Percentiles rank a stretch among this genome's conserved stretches.
Evolutionary conservation across 2,329 filamentous ascomycete genomes (phyloP).

Genomic region (Aspergillus carbonarius): DNA sequence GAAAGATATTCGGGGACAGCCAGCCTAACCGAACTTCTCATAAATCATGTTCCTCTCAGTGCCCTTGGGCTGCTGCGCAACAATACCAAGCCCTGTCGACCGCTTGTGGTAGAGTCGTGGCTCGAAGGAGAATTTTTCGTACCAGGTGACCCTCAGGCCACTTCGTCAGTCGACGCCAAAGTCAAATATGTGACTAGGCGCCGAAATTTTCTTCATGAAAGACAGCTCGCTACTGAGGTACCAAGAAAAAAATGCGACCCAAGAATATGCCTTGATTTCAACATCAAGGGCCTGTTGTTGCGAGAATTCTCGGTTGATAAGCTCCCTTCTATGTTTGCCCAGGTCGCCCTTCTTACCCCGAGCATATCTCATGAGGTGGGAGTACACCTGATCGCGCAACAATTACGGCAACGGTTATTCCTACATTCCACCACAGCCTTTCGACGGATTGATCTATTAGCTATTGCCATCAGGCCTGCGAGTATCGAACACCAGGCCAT

Average conservation of each 20-base stretch:
- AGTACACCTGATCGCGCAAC: background rate
- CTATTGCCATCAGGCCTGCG: background rate
- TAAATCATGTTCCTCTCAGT: background rate
- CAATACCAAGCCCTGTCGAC: background rate
- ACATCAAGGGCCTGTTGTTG: background rate
- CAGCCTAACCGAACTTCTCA: background rate
- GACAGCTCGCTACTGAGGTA: background rate
- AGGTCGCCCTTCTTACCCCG: background rate
- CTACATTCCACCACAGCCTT: background rate
- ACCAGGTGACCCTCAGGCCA: no score
- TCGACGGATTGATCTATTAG: background rate
- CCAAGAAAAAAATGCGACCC: background rate
- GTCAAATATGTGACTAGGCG: background rate
- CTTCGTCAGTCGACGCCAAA: background rate
- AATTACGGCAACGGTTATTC: background rate
- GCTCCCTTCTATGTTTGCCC: background rate
- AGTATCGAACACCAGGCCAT: background rate
- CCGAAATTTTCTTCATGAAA: background rate
- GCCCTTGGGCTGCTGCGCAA: background rate
- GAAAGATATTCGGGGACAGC: background rate
- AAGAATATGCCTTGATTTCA: background rate
- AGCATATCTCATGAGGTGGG: background rate
- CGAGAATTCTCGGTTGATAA: background rate
- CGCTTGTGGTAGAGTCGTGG: background rate
- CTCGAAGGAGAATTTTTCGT: background rate